These are phyloP conservation scores for Tinospora cordifolia DNA, from an alignment of 164 flowering plant species.

Conservation along the genomic window DNA sequence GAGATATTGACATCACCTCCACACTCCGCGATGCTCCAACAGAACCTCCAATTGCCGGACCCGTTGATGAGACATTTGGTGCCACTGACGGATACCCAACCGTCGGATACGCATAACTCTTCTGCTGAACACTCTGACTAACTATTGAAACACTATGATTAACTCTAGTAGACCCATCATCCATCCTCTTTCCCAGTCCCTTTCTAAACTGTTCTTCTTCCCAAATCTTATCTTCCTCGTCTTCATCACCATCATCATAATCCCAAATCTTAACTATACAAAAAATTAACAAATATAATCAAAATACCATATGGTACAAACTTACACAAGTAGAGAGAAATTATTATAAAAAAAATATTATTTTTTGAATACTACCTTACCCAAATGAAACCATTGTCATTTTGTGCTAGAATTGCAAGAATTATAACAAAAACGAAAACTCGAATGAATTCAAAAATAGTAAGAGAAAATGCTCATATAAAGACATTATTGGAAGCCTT, in stretches of 20 bases:
- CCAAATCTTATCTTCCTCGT: constrained; percentile 88
- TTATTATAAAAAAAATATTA: too few relatives aligned
- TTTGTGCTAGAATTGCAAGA: too few relatives aligned
- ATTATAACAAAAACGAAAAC: too few relatives aligned
- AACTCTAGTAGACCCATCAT: constrained; percentile 44
- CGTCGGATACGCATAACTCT: constrained; percentile 23
- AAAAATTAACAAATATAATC: too few relatives aligned
- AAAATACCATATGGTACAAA: too few relatives aligned
- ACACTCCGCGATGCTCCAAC: constrained; percentile 34
- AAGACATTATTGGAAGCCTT: too few relatives aligned
- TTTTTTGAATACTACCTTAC: too few relatives aligned
- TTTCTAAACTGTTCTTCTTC: constrained; percentile 94
- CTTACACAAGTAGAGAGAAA: too few relatives aligned
- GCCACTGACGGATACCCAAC: constrained; percentile 16
- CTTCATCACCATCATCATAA: constrained; percentile 56
- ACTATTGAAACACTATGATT: constrained; percentile 26
- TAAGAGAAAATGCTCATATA: too few relatives aligned
- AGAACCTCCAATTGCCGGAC: constrained; percentile 40
- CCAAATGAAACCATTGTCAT: too few relatives aligned
- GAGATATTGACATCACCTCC: constrained; percentile 54
- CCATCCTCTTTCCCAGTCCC: constrained; percentile 81
- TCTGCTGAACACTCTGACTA: constrained; percentile 26
- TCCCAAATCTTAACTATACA: too few relatives aligned
- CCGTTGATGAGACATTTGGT: constrained; percentile 9
- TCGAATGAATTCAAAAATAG: too few relatives aligned